These are phyloP conservation scores for Lentinus tigrinus DNA, from an alignment of 768 basidiomycete species.

Conservation along the genomic window DNA sequence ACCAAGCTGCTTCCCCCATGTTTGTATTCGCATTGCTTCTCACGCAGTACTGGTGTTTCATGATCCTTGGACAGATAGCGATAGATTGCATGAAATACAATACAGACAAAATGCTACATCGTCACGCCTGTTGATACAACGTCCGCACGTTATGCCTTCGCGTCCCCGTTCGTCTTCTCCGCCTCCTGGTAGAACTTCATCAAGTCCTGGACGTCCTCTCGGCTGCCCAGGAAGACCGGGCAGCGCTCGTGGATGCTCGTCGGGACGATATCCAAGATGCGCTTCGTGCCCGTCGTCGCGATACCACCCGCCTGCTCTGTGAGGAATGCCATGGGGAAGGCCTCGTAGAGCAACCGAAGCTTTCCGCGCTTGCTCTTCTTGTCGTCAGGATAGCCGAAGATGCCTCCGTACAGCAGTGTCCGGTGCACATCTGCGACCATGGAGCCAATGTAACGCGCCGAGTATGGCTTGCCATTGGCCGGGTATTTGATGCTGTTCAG, in stretches of 20 bases:
- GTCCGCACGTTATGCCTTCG: conserved; percentile 9
- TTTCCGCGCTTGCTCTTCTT: conserved; percentile 98
- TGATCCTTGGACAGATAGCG: neutral
- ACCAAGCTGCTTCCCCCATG: neutral
- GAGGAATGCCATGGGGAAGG: conserved; percentile 96
- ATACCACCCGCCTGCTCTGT: conserved; percentile 96
- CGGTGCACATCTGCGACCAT: conserved; percentile 99
- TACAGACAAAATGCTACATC: conserved; percentile 10
- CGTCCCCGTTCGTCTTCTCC: conserved; percentile 16
- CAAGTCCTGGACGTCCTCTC: conserved; percentile 90
- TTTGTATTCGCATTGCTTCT: neutral
- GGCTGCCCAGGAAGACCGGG: conserved; percentile 90
- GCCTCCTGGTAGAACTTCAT: conserved; percentile 74
- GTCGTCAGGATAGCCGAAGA: conserved; percentile 97
- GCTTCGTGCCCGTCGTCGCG: conserved; percentile 91
- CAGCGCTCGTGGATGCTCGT: conserved; percentile 88
- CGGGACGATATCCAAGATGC: conserved; percentile 90
- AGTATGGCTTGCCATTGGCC: conserved; percentile 78
- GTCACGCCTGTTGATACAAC: neutral
- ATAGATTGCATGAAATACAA: neutral
- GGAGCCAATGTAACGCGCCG: conserved; percentile 91
- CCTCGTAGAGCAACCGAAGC: conserved; percentile 92
- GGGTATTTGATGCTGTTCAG: conserved; percentile 93
- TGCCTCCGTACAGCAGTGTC: conserved; percentile 95
- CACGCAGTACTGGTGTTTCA: neutral